Conservation (phyloP, 2,329 filamentous ascomycete genomes). For the Laburnicola sp. region DNA sequence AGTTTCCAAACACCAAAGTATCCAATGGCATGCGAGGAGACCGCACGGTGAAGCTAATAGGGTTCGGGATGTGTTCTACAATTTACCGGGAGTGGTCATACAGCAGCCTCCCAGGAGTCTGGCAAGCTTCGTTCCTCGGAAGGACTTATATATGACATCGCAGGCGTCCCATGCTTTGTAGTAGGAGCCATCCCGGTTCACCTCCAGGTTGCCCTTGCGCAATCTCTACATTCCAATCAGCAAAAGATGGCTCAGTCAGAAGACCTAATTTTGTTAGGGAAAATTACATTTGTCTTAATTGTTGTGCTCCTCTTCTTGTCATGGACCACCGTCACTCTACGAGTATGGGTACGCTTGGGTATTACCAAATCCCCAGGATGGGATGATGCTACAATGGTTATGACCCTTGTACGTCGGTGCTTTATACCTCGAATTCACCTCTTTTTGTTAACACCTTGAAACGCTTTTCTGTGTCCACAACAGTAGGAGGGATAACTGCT, state of each 20-base stretch:
- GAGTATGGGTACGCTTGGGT: slow-evolving; percentile 39
- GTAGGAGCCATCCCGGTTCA: background rate
- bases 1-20: slow-evolving; percentile 12
- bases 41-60: slow-evolving; percentile 10
- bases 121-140: slow-evolving; percentile 5
- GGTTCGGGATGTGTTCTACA: slow-evolving; percentile 19
- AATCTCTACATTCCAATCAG: background rate
- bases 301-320: slow-evolving; percentile 33
- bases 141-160: background rate
- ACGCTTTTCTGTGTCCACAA: too few relatives aligned
- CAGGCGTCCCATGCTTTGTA: slow-evolving; percentile 16
- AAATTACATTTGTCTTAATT: slow-evolving; percentile 22
- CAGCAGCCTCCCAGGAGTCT: slow-evolving; percentile 22
- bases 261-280: slow-evolving; percentile 26
- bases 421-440: too few relatives aligned
- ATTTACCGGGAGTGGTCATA: slow-evolving; percentile 16
- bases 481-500: too few relatives aligned
- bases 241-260: slow-evolving; percentile 5
- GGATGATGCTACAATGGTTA: slow-evolving; percentile 39
- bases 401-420: slow-evolving; percentile 31
- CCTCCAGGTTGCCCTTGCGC: slow-evolving; percentile 15
- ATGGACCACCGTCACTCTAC: slow-evolving; percentile 35
- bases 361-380: slow-evolving; percentile 41
- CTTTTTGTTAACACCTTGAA: too few relatives aligned
- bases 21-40: slow-evolving; percentile 3